Conservation (phyloP, 2,329 filamentous ascomycete species). For the Pezicula radicicola region DNA sequence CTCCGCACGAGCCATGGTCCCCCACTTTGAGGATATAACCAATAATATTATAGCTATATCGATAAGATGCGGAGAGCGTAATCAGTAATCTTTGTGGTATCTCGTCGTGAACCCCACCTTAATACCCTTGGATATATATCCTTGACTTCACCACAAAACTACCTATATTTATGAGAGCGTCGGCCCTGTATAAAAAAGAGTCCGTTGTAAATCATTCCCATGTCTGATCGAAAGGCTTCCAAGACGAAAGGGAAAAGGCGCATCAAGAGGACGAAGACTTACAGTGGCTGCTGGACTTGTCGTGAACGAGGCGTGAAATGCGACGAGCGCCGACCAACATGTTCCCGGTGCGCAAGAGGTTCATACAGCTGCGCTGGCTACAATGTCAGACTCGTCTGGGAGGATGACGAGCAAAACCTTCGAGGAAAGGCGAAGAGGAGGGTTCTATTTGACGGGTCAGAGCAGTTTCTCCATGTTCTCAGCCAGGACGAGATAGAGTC, state of each 20-base stretch:
- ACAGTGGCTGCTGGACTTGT: conserved; percentile 35
- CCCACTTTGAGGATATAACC: no score
- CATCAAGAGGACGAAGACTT: conserved; percentile 24
- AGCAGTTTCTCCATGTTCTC: neutral
- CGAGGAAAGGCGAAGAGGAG: neutral
- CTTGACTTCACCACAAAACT: no score
- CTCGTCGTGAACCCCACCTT: no score
- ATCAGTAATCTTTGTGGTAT: no score
- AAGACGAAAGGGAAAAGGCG: neutral
- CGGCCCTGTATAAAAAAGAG: no score
- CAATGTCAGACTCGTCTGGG: conserved; percentile 27
- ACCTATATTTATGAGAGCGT: no score
- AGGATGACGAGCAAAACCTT: neutral
- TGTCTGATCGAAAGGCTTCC: no score
- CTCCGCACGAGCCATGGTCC: no score
- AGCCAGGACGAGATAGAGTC: neutral
- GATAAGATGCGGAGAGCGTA: no score
- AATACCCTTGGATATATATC: no score
- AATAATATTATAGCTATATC: no score
- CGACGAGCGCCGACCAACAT: conserved; percentile 32
- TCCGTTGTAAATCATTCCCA: no score
- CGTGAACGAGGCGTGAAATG: conserved; percentile 35
- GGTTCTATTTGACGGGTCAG: neutral
- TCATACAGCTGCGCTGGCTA: conserved; percentile 30
- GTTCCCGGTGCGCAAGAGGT: conserved; percentile 30